Base-by-base conservation (phyloP, 495 filamentous ascomycete genomes). In the Penicillium taxi region DNA sequence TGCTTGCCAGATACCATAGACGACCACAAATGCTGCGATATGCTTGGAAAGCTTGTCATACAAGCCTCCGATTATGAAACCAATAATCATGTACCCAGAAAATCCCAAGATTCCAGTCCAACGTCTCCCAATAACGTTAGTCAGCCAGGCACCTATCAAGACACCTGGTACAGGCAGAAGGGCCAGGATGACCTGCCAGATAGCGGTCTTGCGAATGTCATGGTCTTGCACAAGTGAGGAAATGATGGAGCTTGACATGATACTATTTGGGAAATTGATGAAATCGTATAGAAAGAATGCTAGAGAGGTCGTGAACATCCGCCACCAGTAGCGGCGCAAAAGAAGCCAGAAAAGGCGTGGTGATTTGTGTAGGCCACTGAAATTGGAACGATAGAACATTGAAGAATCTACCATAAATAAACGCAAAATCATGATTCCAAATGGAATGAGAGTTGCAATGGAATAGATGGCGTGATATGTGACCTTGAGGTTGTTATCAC, bases 191-290 rank as follows among this genome's bases (percentile, higher is more conserved):
- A 64, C 52, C 27, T 64, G 60, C 60, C 58, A 64, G 13, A 54
- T 52, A 8, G 58, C 60, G 0, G 56, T 61, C 9, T 52, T 51
- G 27, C 52, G 50, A 16, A 64, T 50, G 31, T 61, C 44, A 25
- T 40, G 17, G 28, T 61, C 50, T 15, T 46, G 45, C 3, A 61
- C 60, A 11, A 64, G 40, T 0, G 58, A 59, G 3, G 61, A 51
- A 23, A 66, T 63, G 28, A 66, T 67, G 5, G 51, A 51, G 40
- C 58, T 53, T 2, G 58, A 62, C 58, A 66, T 63, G 39, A 59
- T 63, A 31, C 52, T 58, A 41, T 56, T 59, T 2, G 53, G 55
- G 30, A 57, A 60, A 40, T 62, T 64, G 52, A 58, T 55, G 35
- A 64, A 61, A 31, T 61, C 55, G 30, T 58, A 59, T 1, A 63